Evolutionary conservation across 371 early-diverging fungal genomes (phyloP), one percentile per base, ranked within the genome.

Genomic region (Apophysomyces variabilis): DNA sequence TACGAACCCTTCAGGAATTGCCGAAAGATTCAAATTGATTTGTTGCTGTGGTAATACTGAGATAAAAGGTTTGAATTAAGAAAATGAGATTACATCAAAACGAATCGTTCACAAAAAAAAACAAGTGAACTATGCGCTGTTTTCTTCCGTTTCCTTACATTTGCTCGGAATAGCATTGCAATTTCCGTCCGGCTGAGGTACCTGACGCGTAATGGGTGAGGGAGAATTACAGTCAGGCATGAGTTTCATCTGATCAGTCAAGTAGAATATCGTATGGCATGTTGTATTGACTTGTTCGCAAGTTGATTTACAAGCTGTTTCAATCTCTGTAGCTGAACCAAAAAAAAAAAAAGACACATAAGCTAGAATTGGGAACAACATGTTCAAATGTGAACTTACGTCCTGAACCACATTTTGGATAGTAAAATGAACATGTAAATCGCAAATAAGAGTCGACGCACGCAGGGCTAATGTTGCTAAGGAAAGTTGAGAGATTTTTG

Each of bases 151-250:
- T 21, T 50, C 5, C 21, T 50, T 50, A 50, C 54, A 50, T 50
- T 50, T 50, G 7, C 78, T 46, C 38, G 63, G 57, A 35, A 80
- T 67, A 11, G 64, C 66, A 64, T 86, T 86, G 66, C 86, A 86
- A 26, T 57, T 38, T 8, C 63, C 66, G 21, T 77, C 74, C 26
- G 79, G 74, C 58, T 78, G 82, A 46, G 69, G 78, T 7, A 69
- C 45, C 36, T 76, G 62, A 7, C 70, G 66, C 7, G 75, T 71
- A 7, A 65, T 61, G 21, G 76, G 76, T 3, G 68, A 61, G 7
- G 67, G 65, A 21, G 67, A 66, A 21, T 69, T 71, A 60, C 88
- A 88, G 41, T 88, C 66, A 44, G 88, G 87, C 7, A 85, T 57
- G 7, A 70, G 14, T 14, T 58, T 37, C 4, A 72, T 63, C 62